Base-by-base conservation (phyloP, 2,329 filamentous ascomycete genomes). In the Stylonectria norvegica region DNA sequence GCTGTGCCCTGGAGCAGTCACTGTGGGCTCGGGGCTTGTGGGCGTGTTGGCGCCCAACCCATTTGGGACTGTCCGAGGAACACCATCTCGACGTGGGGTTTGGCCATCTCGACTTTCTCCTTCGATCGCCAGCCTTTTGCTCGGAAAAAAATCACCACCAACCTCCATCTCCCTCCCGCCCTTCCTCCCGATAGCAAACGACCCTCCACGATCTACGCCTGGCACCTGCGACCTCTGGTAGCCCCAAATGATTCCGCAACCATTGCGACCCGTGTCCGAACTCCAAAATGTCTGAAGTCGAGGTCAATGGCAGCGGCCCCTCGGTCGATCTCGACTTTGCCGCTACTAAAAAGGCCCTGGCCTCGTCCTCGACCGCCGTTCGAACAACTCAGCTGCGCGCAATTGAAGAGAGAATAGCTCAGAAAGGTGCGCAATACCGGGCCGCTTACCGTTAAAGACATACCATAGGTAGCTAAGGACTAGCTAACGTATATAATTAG, bases 321-420 rank as follows among this genome's bases (percentile, higher is more conserved):
- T 53, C 62, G 47, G 57, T 63, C 52, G 58, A 59, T 52, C 62
- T 81, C 48, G 75, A 83, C 62, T 63, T 78, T 51, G 62, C 62
- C 38, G 64, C 69, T 44, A 68, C 68, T 38, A 73, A 69, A 55
- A 63, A 67, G 34, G 75, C 72, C 36, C 64, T 85, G 45, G 69
- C 71, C 36, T 82, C 80, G 29, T 83, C 83, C 33, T 85, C 82
- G 6, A 84, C 81, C 11, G 64, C 67, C 22, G 55, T 64, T 15
- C 75, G 83, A 34, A 75, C 78, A 49, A 59, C 71, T 37, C 72
- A 75, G 53, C 63, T 86, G 45, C 73, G 72, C 44, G 54, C 57
- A 27, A 65, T 86, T 31, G 73, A 81, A 49, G 80, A 83, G 45
- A 72, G 69, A 50, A 63, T 85, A 45, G 63, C 61, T 40, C 70